A percentile compares a stretch with the other conserved stretches of the same genome.
These are phyloP conservation scores for Penicillium rolfsii DNA, from an alignment of 2,329 filamentous ascomycete species.

Conservation along the genomic window DNA sequence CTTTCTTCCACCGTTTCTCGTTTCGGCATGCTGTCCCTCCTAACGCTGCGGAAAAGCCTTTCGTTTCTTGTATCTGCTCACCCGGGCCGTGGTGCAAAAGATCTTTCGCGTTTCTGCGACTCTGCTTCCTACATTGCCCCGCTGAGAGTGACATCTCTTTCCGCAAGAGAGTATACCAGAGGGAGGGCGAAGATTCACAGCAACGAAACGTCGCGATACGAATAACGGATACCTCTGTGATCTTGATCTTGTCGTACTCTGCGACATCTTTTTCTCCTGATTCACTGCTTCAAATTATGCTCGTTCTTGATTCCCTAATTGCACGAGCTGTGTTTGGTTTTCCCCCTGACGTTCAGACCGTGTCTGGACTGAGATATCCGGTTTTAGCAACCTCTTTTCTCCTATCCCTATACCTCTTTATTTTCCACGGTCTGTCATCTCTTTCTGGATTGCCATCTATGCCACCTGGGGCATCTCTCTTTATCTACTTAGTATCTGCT, in stretches of 20 bases:
- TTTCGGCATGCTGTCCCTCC: conserved; percentile 17
- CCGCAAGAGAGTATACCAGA: not conserved
- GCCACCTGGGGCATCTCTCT: conserved; percentile 1
- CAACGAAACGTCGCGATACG: conserved; percentile 23
- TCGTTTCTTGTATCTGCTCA: conserved; percentile 22
- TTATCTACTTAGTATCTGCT: not conserved
- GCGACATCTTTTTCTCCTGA: not conserved
- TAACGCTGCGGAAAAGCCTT: conserved; percentile 12
- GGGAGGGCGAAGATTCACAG: conserved; percentile 5
- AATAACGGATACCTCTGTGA: conserved; percentile 22
- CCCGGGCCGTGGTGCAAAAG: conserved; percentile 4
- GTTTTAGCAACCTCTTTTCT: conserved; percentile 5
- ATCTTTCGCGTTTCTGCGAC: not conserved
- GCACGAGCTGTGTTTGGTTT: not conserved
- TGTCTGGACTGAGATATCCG: conserved; percentile 19
- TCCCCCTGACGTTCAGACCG: conserved; percentile 4
- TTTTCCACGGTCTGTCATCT: not conserved
- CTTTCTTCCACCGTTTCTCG: conserved; percentile 14
- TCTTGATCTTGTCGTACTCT: conserved; percentile 8
- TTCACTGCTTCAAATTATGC: not conserved
- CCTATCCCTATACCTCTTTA: not conserved
- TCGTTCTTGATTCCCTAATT: not conserved
- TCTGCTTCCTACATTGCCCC: conserved; percentile 6
- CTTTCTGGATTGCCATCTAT: conserved; percentile 4
- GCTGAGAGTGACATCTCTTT: not conserved